phyloP scores from a whole-genome alignment of 257 asterid genomes.

The Gynochthodes officinalis region DNA sequence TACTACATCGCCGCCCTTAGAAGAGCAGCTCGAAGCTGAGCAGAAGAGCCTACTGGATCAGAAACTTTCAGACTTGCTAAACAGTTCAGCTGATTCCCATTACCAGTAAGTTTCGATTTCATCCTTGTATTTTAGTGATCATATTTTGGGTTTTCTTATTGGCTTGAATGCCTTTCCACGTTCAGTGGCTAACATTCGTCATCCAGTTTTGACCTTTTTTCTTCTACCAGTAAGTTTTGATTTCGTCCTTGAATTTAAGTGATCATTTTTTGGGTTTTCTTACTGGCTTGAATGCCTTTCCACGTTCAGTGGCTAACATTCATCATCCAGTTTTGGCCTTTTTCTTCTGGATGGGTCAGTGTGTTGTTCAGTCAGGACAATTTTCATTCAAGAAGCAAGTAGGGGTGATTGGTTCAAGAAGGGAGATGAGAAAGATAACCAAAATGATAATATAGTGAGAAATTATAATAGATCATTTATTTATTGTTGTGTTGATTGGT shows the following conservation, averaged over 20 bases:
- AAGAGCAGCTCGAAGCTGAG: constrained; percentile 43
- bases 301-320: not conserved
- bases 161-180: not conserved
- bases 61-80: constrained; percentile 66
- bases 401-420: too few species aligned
- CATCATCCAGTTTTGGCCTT: constrained; percentile 11
- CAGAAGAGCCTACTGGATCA: constrained; percentile 49
- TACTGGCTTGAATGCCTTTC: not conserved
- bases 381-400: too few species aligned
- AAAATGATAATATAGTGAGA: too few species aligned
- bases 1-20: constrained; percentile 27
- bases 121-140: not conserved
- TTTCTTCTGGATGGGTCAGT: too few species aligned
- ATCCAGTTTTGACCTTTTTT: constrained; percentile 9
- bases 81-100: constrained; percentile 75
- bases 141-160: not conserved
- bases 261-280: not conserved
- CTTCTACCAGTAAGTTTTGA: constrained; percentile 42
- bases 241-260: not conserved
- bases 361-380: too few species aligned
- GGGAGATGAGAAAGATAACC: too few species aligned
- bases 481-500: too few species aligned
- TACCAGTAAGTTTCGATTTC: constrained; percentile 57
- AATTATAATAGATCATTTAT: too few species aligned
- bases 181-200: not conserved